These are phyloP conservation scores for Coniochaeta sp. DNA, from an alignment of 2,329 filamentous ascomycete species.

Conservation along the genomic window DNA sequence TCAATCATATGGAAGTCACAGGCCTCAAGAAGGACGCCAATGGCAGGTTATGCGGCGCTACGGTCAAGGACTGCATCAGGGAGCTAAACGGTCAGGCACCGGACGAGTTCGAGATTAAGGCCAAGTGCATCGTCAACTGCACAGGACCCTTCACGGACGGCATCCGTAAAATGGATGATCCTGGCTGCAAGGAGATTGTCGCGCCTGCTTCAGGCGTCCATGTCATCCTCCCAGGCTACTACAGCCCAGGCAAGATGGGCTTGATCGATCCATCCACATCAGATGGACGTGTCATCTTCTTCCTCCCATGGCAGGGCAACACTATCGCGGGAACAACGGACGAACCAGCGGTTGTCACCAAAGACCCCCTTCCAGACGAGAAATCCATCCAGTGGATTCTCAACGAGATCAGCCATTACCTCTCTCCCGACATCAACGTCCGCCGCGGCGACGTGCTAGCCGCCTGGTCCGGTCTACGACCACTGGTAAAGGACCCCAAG, in stretches of 20 bases:
- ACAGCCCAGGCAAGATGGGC: constrained; percentile 73
- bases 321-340: constrained; percentile 82
- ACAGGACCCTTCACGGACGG: constrained; percentile 77
- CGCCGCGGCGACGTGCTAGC: constrained; percentile 69
- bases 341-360: constrained; percentile 59
- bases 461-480: constrained; percentile 72
- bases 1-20: constrained; percentile 77
- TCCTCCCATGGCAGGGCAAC: constrained; percentile 80
- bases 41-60: constrained; percentile 63
- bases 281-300: constrained; percentile 82
- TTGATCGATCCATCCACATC: constrained; percentile 75
- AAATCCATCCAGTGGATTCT: constrained; percentile 79
- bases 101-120: constrained; percentile 60
- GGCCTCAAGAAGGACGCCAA: constrained; percentile 61
- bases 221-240: constrained; percentile 71
- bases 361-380: constrained; percentile 65
- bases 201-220: constrained; percentile 78
- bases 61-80: constrained; percentile 53
- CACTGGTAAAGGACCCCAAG: constrained; percentile 72
- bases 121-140: constrained; percentile 77
- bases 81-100: constrained; percentile 46
- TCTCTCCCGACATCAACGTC: constrained; percentile 68
- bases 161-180: constrained; percentile 74
- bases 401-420: constrained; percentile 67
- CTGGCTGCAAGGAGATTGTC: constrained; percentile 61